Evolutionary conservation across 441 rosid species (phyloP).

Genomic region (Capsella rubella): DNA sequence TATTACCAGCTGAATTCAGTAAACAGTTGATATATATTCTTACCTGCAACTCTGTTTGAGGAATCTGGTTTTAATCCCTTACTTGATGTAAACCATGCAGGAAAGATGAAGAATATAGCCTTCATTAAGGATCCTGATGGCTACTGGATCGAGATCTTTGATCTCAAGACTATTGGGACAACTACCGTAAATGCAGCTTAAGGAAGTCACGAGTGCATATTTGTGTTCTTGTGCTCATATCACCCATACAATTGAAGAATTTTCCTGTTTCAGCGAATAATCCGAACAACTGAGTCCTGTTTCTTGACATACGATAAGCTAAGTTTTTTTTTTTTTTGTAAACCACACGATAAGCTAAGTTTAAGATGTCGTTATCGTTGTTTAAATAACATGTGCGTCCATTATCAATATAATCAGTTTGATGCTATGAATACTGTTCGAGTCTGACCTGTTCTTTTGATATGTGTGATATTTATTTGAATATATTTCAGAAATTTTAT

Average conservation of each 20-base stretch:
- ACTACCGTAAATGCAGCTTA: conserved; percentile 49
- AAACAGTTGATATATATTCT: not conserved
- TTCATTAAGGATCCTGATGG: conserved; percentile 99
- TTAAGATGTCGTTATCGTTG: conserved; percentile 14
- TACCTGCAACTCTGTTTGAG: not conserved
- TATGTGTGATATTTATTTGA: no score
- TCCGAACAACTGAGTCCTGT: not conserved
- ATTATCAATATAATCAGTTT: not conserved
- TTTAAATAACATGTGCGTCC: not conserved
- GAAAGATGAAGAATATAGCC: conserved; percentile 87
- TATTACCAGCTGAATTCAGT: conserved; percentile 9
- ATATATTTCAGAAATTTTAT: not conserved
- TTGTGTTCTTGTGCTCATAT: conserved; percentile 13
- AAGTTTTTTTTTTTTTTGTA: no score
- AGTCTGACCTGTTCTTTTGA: not conserved
- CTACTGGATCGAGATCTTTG: conserved; percentile 96
- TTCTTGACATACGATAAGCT: conserved; percentile 5
- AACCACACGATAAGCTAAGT: not conserved
- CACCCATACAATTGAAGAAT: conserved; percentile 6
- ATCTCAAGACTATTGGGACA: conserved; percentile 62
- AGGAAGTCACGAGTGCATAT: conserved; percentile 9
- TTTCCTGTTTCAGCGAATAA: conserved; percentile 17
- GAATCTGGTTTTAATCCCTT: not conserved
- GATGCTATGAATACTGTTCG: not conserved
- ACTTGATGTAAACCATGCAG: conserved; percentile 48